Evolutionary conservation across 257 asterid species (phyloP).

Genomic region (Solanum rostratum): DNA sequence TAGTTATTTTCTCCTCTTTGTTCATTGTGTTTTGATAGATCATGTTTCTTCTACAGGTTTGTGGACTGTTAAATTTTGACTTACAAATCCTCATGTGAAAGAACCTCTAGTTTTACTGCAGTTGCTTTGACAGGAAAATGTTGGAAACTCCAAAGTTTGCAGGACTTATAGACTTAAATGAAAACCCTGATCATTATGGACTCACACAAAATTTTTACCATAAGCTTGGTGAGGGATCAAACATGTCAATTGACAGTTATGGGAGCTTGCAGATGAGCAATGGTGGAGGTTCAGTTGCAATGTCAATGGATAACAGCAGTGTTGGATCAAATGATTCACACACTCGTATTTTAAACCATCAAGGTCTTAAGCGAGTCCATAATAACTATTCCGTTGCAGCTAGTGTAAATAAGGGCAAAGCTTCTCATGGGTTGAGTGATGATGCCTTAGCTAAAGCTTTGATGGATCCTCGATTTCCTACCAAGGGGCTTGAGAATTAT

Average conservation of each 20-base stretch:
- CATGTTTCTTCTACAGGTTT: conserved; percentile 4
- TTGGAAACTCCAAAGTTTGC: conserved; percentile 76
- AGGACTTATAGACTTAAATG: conserved; percentile 67
- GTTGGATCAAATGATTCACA: conserved; percentile 81
- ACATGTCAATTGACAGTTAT: conserved; percentile 80
- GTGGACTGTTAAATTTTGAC: not conserved
- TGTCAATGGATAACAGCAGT: conserved; percentile 87
- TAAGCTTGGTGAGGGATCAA: conserved; percentile 48
- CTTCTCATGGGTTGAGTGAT: conserved; percentile 55
- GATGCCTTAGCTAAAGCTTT: conserved; percentile 92
- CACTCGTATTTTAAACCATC: conserved; percentile 75
- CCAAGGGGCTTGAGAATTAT: conserved; percentile 82
- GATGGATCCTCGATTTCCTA: conserved; percentile 74
- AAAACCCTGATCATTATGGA: conserved; percentile 62
- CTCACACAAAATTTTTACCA: conserved; percentile 38
- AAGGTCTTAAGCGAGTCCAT: conserved; percentile 72
- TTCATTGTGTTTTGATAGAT: not conserved
- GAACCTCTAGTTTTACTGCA: conserved; percentile 1
- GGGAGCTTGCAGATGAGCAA: conserved; percentile 86
- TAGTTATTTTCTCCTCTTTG: not conserved
- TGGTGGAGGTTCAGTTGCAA: conserved; percentile 91
- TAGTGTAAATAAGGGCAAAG: conserved; percentile 64
- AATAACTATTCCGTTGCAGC: conserved; percentile 72
- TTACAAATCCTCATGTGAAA: not conserved
- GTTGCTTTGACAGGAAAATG: conserved; percentile 31